These are phyloP conservation scores for Cucumis melo DNA, from an alignment of 306 rosid species.

Conservation along the genomic window DNA sequence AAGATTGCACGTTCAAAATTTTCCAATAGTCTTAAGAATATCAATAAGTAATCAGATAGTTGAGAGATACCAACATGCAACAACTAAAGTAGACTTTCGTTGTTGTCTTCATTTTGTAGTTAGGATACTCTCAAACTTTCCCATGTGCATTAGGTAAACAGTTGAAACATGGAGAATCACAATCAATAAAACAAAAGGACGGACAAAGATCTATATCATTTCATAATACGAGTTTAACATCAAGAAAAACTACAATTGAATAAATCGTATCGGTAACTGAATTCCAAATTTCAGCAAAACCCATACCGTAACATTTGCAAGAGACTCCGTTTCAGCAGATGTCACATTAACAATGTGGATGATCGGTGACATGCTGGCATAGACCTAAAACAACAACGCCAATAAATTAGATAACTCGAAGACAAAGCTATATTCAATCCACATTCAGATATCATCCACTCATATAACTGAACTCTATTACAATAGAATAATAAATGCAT, in stretches of 20 bases:
- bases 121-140: background rate
- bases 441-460: background rate
- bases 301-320: conserved; percentile 69
- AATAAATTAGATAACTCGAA: background rate
- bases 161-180: background rate
- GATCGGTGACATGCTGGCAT: conserved; percentile 83
- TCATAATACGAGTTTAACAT: background rate
- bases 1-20: background rate
- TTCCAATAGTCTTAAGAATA: background rate
- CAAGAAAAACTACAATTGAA: background rate
- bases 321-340: conserved; percentile 52
- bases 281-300: conserved; percentile 6
- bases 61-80: background rate
- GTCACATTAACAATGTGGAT: conserved; percentile 58
- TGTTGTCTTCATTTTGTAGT: background rate
- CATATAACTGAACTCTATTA: background rate
- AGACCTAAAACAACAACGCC: conserved; percentile 46
- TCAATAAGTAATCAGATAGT: background rate
- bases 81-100: background rate
- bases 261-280: background rate
- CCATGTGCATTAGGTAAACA: background rate
- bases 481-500: background rate
- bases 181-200: background rate
- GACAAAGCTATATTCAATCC: background rate
- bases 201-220: background rate